Conservation (phyloP, 129 eudicot species). For the Solidago caesia region DNA sequence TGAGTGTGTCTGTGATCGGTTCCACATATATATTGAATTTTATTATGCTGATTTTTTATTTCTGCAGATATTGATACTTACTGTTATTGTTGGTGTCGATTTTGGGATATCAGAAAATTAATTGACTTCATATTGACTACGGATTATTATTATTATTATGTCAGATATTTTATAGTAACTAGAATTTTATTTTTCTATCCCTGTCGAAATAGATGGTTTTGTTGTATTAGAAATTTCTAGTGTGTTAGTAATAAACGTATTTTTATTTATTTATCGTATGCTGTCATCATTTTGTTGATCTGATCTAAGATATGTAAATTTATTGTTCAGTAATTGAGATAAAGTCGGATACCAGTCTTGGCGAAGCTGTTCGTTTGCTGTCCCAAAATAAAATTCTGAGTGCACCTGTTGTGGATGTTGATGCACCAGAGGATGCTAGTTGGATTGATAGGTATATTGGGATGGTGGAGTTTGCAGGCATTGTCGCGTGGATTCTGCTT, state of each 20-base stretch:
- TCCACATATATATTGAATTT: too few species aligned
- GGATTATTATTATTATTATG: conserved; percentile 8
- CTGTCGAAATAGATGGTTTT: conserved; percentile 1
- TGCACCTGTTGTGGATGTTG: conserved; percentile 85
- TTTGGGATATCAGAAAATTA: neutral
- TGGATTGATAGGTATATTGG: conserved; percentile 97
- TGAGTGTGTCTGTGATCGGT: too few species aligned
- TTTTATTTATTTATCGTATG: neutral
- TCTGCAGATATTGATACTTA: too few species aligned
- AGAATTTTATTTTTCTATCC: neutral
- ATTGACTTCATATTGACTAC: neutral
- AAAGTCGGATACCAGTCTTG: conserved; percentile 73
- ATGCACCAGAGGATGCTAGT: conserved; percentile 89
- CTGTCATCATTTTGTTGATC: too few species aligned
- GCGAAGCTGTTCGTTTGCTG: conserved; percentile 78
- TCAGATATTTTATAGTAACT: neutral
- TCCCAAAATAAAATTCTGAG: conserved; percentile 74
- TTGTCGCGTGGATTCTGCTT: conserved; percentile 91
- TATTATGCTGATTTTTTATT: too few species aligned
- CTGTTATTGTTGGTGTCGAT: too few species aligned
- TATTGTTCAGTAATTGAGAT: conserved; percentile 68
- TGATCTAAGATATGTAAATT: neutral
- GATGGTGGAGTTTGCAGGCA: conserved; percentile 94
- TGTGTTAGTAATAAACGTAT: neutral
- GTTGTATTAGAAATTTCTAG: neutral